Conservation (phyloP, 305 asterid genomes). For the Nicotiana rustica region DNA sequence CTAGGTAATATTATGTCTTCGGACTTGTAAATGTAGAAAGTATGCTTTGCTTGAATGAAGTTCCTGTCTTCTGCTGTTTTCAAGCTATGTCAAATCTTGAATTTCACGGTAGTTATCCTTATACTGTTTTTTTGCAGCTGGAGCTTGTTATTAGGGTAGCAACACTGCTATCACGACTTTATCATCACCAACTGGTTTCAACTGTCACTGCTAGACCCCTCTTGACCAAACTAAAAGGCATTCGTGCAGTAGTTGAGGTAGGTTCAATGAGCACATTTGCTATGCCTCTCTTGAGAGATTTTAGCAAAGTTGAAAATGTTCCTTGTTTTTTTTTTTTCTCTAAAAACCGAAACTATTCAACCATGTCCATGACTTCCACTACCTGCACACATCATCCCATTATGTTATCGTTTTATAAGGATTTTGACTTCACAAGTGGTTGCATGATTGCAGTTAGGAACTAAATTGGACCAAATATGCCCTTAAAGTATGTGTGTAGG, state of each 20-base stretch:
- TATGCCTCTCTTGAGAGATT: not conserved
- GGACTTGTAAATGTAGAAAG: not conserved
- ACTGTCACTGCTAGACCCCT: slow-evolving; percentile 79
- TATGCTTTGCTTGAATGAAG: slow-evolving; percentile 21
- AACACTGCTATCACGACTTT: slow-evolving; percentile 68
- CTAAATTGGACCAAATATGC: too few relatives aligned
- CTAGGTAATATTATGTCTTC: not conserved
- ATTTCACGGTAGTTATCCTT: slow-evolving; percentile 24
- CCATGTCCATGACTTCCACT: slow-evolving; percentile 9
- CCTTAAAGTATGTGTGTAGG: too few relatives aligned
- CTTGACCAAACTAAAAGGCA: slow-evolving; percentile 67
- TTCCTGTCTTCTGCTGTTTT: not conserved
- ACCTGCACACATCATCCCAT: not conserved
- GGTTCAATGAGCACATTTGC: slow-evolving; percentile 21
- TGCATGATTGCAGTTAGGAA: too few relatives aligned
- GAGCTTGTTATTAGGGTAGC: slow-evolving; percentile 88
- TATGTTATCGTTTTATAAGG: not conserved
- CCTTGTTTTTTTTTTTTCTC: not conserved
- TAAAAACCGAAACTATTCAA: not conserved
- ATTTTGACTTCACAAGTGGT: too few relatives aligned
- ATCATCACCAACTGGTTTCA: slow-evolving; percentile 80
- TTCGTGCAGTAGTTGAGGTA: slow-evolving; percentile 76
- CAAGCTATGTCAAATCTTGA: not conserved
- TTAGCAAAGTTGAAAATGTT: slow-evolving; percentile 13
- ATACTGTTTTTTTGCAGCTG: slow-evolving; percentile 58